phyloP scores from a whole-genome alignment of 225 moss, liverwort and hornwort species.

The Straminergon stramineum region DNA sequence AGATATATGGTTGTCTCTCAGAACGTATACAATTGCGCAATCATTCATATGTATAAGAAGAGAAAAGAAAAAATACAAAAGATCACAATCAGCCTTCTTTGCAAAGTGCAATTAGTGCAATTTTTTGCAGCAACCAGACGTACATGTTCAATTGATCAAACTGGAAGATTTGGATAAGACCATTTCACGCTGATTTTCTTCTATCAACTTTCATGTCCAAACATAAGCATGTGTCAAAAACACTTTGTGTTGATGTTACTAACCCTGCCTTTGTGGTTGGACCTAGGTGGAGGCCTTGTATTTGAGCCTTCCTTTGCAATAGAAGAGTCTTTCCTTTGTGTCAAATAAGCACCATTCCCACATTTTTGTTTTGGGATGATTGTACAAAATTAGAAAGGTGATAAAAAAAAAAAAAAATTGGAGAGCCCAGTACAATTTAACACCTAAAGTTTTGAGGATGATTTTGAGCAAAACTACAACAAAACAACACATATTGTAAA shows the following conservation, averaged over 20 bases:
- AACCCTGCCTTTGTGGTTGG: background rate
- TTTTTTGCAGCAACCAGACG: background rate
- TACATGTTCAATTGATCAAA: background rate
- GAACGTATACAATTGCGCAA: background rate
- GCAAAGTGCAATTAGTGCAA: background rate
- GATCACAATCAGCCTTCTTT: background rate
- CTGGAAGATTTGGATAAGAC: background rate
- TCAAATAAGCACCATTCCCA: background rate
- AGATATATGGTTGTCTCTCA: background rate
- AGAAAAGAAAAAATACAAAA: background rate
- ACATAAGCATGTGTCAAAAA: background rate
- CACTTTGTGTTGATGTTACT: background rate
- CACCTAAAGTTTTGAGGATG: background rate
- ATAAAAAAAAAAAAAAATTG: too few relatives aligned
- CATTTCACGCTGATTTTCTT: background rate
- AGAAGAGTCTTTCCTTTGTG: background rate
- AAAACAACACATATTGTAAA: background rate
- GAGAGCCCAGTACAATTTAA: background rate
- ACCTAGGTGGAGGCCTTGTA: background rate
- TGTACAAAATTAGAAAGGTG: background rate
- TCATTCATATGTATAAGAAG: background rate
- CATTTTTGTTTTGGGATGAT: background rate
- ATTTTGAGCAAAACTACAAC: too few relatives aligned
- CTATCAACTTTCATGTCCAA: background rate
- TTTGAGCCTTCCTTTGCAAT: background rate